phyloP scores from a whole-genome alignment of 139 green algal genomes.

The Tetratostichococcus sp. region DNA sequence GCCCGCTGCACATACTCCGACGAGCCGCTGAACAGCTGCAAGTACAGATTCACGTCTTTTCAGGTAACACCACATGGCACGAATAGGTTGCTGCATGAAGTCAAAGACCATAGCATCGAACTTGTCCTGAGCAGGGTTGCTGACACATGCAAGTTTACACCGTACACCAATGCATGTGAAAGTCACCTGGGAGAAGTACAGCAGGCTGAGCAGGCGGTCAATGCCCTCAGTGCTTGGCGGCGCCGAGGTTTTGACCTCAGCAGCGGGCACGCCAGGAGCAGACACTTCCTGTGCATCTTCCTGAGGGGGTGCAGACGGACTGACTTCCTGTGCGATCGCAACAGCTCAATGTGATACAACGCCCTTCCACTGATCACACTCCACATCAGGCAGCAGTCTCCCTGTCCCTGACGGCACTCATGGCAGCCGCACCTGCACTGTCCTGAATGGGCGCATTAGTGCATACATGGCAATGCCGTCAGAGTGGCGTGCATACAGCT shows the following conservation, averaged over 20 bases:
- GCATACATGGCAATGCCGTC: no score
- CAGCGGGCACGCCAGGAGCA: no score
- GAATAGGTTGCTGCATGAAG: no score
- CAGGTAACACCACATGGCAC: no score
- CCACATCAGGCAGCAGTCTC: no score
- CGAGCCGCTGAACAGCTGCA: not conserved
- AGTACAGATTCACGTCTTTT: not conserved
- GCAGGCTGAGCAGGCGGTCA: conserved; percentile 13
- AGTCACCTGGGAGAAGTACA: conserved; percentile 18
- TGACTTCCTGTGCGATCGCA: not conserved
- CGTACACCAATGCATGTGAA: not conserved
- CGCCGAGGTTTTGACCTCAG: not conserved
- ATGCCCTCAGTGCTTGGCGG: conserved; percentile 4
- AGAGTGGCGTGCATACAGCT: not conserved
- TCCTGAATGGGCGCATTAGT: no score
- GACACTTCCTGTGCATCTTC: not conserved
- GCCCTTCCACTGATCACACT: no score
- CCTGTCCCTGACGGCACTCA: no score
- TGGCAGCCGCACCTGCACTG: no score
- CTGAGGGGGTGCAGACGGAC: not conserved
- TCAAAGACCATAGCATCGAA: no score
- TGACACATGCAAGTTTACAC: not conserved
- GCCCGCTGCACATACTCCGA: not conserved
- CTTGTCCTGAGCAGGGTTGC: no score
- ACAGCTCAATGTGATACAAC: no score